A percentile compares a stretch with the other conserved stretches of the same genome.
Conservation (phyloP, 768 basidiomycete genomes). For the Tricholoma bakamatsutake region DNA sequence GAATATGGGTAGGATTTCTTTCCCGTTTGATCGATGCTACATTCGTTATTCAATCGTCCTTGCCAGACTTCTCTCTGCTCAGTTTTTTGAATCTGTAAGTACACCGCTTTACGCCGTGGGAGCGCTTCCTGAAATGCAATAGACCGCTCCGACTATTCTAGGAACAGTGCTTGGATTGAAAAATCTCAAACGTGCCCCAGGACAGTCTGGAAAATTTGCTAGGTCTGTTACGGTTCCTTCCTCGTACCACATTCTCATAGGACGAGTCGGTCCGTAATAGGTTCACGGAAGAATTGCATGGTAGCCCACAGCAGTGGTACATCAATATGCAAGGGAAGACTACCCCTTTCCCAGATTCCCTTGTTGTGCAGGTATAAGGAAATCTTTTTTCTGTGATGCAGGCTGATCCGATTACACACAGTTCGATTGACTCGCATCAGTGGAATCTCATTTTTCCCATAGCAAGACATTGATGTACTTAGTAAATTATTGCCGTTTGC, state of each 20-base stretch:
- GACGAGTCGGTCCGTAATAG: constrained; percentile 9
- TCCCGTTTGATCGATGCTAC: constrained; percentile 5
- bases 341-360: constrained; percentile 38
- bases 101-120: too few species aligned
- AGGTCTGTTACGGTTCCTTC: constrained; percentile 19
- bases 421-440: background rate
- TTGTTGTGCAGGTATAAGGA: constrained; percentile 31
- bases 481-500: too few species aligned
- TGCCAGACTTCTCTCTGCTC: constrained; percentile 25
- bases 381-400: background rate
- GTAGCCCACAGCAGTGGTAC: constrained; percentile 25
- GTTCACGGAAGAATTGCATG: constrained; percentile 31
- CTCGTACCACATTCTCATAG: background rate
- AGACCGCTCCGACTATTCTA: constrained; percentile 42
- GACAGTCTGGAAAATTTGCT: constrained; percentile 33
- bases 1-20: constrained; percentile 22
- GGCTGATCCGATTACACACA: background rate
- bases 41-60: background rate
- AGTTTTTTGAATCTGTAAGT: constrained; percentile 36
- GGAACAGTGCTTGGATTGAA: constrained; percentile 39
- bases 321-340: constrained; percentile 31
- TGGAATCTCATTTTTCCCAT: too few species aligned
- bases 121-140: background rate
- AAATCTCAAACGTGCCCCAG: constrained; percentile 31
- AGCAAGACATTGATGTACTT: too few species aligned